Conservation (phyloP, 441 rosid species). For the Brassica balearica region DNA sequence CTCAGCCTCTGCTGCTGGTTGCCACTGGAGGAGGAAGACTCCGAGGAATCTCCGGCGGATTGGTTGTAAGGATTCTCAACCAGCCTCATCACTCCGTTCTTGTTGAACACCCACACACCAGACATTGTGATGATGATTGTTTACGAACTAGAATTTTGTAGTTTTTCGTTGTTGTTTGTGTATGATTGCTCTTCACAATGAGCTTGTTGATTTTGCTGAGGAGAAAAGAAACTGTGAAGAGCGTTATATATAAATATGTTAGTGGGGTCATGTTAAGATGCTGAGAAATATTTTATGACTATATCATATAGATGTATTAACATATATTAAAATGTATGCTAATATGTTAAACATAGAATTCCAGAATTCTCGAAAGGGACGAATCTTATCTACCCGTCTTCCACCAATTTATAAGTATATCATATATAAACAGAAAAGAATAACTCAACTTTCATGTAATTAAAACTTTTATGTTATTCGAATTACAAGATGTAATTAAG, state of each 20-base stretch:
- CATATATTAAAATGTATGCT: background rate
- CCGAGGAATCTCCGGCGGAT: conserved; percentile 58
- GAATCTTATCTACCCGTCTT: conserved; percentile 43
- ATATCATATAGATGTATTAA: conserved; percentile 7
- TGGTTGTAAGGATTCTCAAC: conserved; percentile 67
- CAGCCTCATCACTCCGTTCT: conserved; percentile 47
- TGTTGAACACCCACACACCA: conserved; percentile 81
- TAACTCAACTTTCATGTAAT: too few relatives aligned
- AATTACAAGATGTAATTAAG: too few relatives aligned
- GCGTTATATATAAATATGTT: conserved; percentile 45
- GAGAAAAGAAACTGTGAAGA: conserved; percentile 32
- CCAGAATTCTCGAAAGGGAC: conserved; percentile 35
- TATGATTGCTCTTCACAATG: conserved; percentile 12
- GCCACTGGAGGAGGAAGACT: conserved; percentile 51
- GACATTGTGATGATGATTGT: conserved; percentile 54
- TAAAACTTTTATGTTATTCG: too few relatives aligned
- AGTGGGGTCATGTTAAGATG: conserved; percentile 23
- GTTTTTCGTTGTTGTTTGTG: background rate
- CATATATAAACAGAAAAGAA: too few relatives aligned
- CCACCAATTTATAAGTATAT: conserved; percentile 20
- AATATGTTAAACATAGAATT: conserved; percentile 16
- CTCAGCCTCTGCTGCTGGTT: conserved; percentile 46
- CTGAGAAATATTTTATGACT: conserved; percentile 25
- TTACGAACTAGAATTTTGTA: conserved; percentile 10
- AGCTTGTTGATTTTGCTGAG: conserved; percentile 35